Evolutionary conservation across 2,329 filamentous ascomycete species (phyloP), one percentile per base, ranked within the genome.

Genomic region (Fusarium sp.): DNA sequence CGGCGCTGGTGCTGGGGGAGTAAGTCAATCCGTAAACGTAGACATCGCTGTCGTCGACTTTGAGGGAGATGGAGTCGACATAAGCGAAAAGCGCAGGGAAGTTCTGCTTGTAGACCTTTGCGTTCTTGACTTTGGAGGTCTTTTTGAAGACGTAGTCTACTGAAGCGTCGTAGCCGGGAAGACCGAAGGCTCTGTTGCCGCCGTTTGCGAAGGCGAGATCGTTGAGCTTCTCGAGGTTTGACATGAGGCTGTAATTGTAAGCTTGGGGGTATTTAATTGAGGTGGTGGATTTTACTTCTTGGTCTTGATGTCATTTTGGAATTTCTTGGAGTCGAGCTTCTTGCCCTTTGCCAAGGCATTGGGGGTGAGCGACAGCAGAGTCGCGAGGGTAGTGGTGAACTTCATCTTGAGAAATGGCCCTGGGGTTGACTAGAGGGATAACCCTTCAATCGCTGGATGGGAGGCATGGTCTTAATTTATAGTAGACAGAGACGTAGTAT

Each of bases 131-230:
- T n/a, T 82, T 80, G 30, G 80, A 80, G 10, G 85, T 79, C 32
- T 81, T 80, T n/a, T 79, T 80, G 52, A 82, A 81, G 69, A 87
- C 80, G 70, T 84, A 86, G 52, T 86, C 82, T 29, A 85, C 82
- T 0, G 84, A 85, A 9, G 84, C 84, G 30, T 78, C 80, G 69
- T 83, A 86, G 8, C 84, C 84, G 2, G 84, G 82, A 6, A 84
- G 79, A 22, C 84, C 84, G 66, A 86, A 86, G n/a, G 84, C 84
- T 54, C 84, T 80, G 75, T 87, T 87, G 9, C 84, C 85, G 2
- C 84, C 84, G 68, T 86, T 84, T 40, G 49, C 65, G 13, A 71
- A 67, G 16, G 71, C 71, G 13, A 73, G 69, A 2, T 73, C 70
- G 16, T 73, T 73, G 11, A 73, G 30, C 3, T 25, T 44, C 6